Conservation (phyloP, 2,329 filamentous ascomycete genomes). For the Hypocreales sp. region DNA sequence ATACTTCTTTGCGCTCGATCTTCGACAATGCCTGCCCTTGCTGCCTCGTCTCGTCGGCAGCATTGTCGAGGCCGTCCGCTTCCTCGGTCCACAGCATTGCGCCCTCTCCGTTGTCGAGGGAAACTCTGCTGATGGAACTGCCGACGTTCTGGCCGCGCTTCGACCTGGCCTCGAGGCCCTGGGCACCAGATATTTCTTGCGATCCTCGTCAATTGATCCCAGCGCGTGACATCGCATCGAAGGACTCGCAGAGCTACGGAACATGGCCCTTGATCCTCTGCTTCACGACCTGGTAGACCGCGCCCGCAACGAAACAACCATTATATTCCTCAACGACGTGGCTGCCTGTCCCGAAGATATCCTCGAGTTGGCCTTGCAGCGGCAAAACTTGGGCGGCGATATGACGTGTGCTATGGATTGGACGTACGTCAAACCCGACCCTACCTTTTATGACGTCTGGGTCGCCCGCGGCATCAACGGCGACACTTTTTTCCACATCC, state of each 20-base stretch:
- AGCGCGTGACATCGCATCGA: constrained; percentile 25
- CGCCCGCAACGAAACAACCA: constrained; percentile 19
- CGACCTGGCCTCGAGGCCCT: constrained; percentile 20
- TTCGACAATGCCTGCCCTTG: constrained; percentile 24
- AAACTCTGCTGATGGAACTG: constrained; percentile 34
- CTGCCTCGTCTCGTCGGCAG: constrained; percentile 29
- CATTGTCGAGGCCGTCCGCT: constrained; percentile 29
- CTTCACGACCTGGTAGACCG: constrained; percentile 10
- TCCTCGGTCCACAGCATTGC: constrained; percentile 31
- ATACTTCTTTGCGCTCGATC: constrained; percentile 38
- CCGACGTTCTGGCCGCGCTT: constrained; percentile 27
- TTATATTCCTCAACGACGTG: constrained; percentile 40
- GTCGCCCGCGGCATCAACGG: constrained; percentile 34
- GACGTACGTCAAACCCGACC: constrained; percentile 25
- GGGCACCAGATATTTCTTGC: constrained; percentile 25
- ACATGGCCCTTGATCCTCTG: constrained; percentile 33
- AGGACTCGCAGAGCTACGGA: constrained; percentile 33
- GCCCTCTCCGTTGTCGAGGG: constrained; percentile 37
- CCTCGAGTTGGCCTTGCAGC: constrained; percentile 38
- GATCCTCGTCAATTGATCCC: constrained; percentile 26
- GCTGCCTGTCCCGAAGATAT: constrained; percentile 37
- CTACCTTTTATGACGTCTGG: constrained; percentile 43
- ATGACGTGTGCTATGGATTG: constrained; percentile 47
- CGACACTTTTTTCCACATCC: constrained; percentile 39
- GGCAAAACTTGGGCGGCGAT: constrained; percentile 26